Conservation (phyloP, 2,329 filamentous ascomycete species). For the Phaeosphaeria sp. region DNA sequence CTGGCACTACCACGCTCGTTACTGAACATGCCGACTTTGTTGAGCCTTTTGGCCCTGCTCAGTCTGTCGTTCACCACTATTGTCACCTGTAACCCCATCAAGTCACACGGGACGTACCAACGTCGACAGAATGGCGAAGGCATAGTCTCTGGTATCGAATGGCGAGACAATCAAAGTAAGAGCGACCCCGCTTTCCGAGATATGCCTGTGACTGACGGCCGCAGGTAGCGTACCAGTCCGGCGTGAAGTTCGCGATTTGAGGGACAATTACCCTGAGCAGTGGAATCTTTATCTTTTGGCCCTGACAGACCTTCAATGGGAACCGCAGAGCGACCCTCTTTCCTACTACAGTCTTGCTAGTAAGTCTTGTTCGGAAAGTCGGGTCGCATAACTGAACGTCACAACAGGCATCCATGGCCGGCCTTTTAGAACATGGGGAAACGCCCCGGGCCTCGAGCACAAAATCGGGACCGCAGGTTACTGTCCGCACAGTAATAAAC, state of each 20-base stretch:
- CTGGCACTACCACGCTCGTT: neutral
- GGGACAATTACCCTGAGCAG: constrained; percentile 63
- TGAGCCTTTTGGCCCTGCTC: constrained; percentile 2
- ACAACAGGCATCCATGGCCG: constrained; percentile 42
- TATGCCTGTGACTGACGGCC: constrained; percentile 6
- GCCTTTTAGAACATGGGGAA: constrained; percentile 46
- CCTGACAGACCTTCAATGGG: constrained; percentile 72
- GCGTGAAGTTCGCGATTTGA: constrained; percentile 71
- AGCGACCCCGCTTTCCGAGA: neutral
- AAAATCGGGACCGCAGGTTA: constrained; percentile 62
- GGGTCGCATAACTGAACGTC: neutral
- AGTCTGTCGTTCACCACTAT: constrained; percentile 8
- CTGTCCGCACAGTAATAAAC: constrained; percentile 76
- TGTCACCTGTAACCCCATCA: constrained; percentile 6
- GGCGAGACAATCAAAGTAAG: constrained; percentile 27
- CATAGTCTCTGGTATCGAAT: constrained; percentile 26
- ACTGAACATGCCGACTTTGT: constrained; percentile 13
- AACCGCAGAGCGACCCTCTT: constrained; percentile 66
- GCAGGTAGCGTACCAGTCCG: constrained; percentile 52
- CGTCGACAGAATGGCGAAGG: constrained; percentile 10
- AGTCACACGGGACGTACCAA: neutral
- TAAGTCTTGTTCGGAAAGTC: constrained; percentile 40
- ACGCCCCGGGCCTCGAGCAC: constrained; percentile 42
- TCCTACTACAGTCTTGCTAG: constrained; percentile 83
- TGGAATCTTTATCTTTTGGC: constrained; percentile 81